Percentiles rank a stretch among this genome's conserved stretches.
Conservation (phyloP, 495 filamentous ascomycete species). For the Parmelia sp. region DNA sequence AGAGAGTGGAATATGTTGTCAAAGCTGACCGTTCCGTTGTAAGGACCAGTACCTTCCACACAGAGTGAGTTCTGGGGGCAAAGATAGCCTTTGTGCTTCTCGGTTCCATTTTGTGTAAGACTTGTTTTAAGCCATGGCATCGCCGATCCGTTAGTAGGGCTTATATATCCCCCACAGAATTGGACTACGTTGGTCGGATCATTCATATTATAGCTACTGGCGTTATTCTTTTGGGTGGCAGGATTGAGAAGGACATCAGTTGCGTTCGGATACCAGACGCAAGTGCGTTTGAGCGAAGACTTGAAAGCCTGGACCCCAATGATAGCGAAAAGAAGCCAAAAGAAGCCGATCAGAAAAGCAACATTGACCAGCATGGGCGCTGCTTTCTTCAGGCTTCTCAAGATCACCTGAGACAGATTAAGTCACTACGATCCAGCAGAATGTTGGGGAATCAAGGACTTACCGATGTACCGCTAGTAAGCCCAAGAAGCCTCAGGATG, state of each 20-base stretch:
- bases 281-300: conserved; percentile 79
- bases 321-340: conserved; percentile 98
- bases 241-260: conserved; percentile 4
- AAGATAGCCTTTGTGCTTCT: conserved; percentile 74
- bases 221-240: background rate
- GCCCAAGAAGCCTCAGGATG: conserved; percentile 76
- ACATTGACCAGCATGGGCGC: conserved; percentile 92
- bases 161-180: conserved; percentile 80
- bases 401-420: conserved; percentile 60
- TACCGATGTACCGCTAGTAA: conserved; percentile 87
- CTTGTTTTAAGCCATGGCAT: conserved; percentile 60
- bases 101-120: conserved; percentile 37
- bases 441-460: conserved; percentile 24
- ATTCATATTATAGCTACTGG: conserved; percentile 38
- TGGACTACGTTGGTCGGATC: conserved; percentile 52
- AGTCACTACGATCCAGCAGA: background rate
- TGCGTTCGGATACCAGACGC: conserved; percentile 66
- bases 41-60: conserved; percentile 72
- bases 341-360: conserved; percentile 93
- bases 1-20: conserved; percentile 89
- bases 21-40: conserved; percentile 82
- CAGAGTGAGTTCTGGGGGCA: conserved; percentile 80
- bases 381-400: conserved; percentile 91
- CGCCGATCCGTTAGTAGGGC: conserved; percentile 48
- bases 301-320: conserved; percentile 98